A percentile compares a stretch with the other conserved stretches of the same genome.
Evolutionary conservation across 495 filamentous ascomycete genomes (phyloP).

Genomic region (Pseudomonodictys pantanalensis): DNA sequence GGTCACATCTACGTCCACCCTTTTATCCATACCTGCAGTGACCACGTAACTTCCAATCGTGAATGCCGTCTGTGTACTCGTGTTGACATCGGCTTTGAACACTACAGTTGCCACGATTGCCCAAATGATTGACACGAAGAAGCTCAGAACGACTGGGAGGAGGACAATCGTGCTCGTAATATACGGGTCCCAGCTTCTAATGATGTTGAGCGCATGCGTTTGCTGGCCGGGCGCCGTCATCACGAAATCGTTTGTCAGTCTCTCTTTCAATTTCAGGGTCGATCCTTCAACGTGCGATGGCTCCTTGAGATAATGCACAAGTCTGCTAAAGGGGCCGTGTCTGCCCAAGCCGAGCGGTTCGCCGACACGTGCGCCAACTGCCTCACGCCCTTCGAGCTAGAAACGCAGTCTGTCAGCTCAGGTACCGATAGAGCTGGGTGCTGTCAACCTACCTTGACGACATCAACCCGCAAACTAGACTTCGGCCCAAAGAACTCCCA

Average conservation of each 20-base stretch:
- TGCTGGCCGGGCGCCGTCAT: background rate
- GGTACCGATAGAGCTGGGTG: background rate
- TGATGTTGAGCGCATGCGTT: background rate
- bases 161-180: background rate
- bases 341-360: background rate
- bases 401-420: too few species aligned
- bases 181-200: background rate
- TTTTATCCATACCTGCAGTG: background rate
- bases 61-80: background rate
- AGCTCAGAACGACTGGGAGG: background rate
- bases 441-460: background rate
- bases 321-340: background rate
- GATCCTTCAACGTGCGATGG: background rate
- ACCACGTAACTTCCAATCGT: background rate
- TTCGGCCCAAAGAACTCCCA: background rate
- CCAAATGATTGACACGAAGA: background rate
- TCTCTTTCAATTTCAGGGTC: background rate
- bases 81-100: background rate
- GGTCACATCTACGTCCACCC: background rate
- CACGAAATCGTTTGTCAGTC: background rate
- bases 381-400: background rate
- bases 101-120: background rate
- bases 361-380: background rate
- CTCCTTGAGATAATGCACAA: background rate
- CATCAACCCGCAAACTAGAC: background rate